phyloP scores from a whole-genome alignment of 2,329 filamentous ascomycete genomes.

The Clonostachys byssicola region DNA sequence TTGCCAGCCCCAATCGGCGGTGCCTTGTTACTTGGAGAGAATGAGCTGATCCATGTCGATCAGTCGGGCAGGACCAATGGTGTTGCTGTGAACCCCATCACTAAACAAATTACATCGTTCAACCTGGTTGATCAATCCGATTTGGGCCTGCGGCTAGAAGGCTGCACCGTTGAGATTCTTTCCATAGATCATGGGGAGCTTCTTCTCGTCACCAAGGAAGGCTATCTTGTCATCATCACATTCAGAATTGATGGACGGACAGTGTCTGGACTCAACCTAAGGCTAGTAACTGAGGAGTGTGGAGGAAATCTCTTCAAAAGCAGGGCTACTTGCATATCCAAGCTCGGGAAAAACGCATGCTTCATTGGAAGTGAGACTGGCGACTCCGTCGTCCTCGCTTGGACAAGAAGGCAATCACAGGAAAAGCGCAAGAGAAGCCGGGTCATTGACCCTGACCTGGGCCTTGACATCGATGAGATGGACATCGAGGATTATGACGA shows the following conservation, averaged over 20 bases:
- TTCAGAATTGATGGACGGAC: conserved; percentile 89
- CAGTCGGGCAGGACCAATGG: conserved; percentile 93
- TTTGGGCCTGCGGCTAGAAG: conserved; percentile 75
- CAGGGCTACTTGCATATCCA: conserved; percentile 64
- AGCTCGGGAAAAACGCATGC: conserved; percentile 62
- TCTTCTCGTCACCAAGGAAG: conserved; percentile 75
- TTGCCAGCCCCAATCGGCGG: conserved; percentile 85
- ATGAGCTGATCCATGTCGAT: conserved; percentile 92
- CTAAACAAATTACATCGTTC: conserved; percentile 78
- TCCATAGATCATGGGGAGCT: conserved; percentile 77
- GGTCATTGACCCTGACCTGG: conserved; percentile 45
- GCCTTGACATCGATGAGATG: conserved; percentile 42
- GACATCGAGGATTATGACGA: conserved; percentile 59
- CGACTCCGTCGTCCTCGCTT: conserved; percentile 78
- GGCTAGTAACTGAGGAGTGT: conserved; percentile 55
- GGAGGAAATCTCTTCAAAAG: conserved; percentile 60
- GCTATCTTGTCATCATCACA: conserved; percentile 68
- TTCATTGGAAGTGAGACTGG: conserved; percentile 84
- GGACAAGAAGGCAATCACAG: conserved; percentile 63
- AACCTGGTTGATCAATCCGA: conserved; percentile 82
- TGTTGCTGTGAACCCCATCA: conserved; percentile 88
- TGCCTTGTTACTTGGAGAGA: conserved; percentile 78
- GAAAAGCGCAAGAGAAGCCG: conserved; percentile 63
- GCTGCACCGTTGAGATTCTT: conserved; percentile 72
- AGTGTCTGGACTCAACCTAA: conserved; percentile 80